Evolutionary conservation across 176 grass and related monocot species (phyloP), one percentile per base, ranked within the genome.

Genomic region (Eragrostis nindensis): DNA sequence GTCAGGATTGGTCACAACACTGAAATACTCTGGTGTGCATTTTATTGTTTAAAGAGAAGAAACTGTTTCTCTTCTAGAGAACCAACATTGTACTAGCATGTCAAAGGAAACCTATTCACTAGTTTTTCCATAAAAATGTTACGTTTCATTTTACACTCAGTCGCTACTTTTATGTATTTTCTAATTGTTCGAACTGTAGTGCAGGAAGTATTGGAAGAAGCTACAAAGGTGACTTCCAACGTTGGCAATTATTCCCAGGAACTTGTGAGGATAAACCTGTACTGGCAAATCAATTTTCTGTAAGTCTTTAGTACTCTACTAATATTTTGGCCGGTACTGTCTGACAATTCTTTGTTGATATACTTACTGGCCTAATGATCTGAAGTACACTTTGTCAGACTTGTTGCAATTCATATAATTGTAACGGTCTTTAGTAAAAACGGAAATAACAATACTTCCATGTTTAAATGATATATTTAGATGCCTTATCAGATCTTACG

Each of bases 131-230:
- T n/a, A 53, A 82, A 77, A 29, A 71, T 9, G 43, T 56, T 71
- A n/a, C 17, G 7, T 41, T 70, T 67, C 71, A n/a, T 59, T 59
- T 30, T 27, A 24, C 66, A 27, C 40, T 73, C 32, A 10, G 56
- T 9, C 73, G 15, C 19, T 71, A 55, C 24, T 74, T 85, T 52
- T 63, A 69, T 70, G 6, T 48, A 77, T 81, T 32, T 80, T 73
- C 62, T 93, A 70, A 81, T 82, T 66, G 22, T 84, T 85, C 61
- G 55, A 89, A 82, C 71, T 89, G 49, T 84, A 98, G 92, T 83
- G 77, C 88, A 93, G 92, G 95, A 91, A 98, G 95, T 83, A 98
- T 98, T 55, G 95, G 95, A 83, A 95, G 95, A 89, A 95, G 95
- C 76, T 98, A 87, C 88, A 98, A 84, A 87, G 95, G 95, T 74